These are phyloP conservation scores for Suzukiozyma palmioleophila DNA, from an alignment of 1,139 yeast species.

Conservation along the genomic window DNA sequence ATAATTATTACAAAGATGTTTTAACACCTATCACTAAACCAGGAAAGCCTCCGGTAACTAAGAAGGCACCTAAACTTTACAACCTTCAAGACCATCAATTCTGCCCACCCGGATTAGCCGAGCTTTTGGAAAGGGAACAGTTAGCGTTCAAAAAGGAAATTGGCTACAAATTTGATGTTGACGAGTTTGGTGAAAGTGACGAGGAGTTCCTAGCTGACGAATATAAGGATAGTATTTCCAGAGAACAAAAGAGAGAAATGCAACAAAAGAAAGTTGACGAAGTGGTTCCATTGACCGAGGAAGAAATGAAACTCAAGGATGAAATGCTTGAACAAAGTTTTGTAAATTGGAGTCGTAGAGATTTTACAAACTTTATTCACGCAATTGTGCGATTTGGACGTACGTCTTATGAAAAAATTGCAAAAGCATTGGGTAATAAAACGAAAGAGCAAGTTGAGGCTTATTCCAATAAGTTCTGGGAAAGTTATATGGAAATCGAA, in stretches of 20 bases:
- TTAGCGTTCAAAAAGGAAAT: slow-evolving; percentile 68
- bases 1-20: slow-evolving; percentile 82
- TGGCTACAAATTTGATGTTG: slow-evolving; percentile 61
- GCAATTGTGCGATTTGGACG: slow-evolving; percentile 81
- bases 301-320: slow-evolving; percentile 63
- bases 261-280: slow-evolving; percentile 67
- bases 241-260: slow-evolving; percentile 41
- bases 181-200: slow-evolving; percentile 50
- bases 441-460: slow-evolving; percentile 61
- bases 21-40: slow-evolving; percentile 34
- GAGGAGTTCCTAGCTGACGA: slow-evolving; percentile 57
- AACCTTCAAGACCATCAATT: slow-evolving; percentile 86
- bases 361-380: slow-evolving; percentile 80
- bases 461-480: slow-evolving; percentile 76
- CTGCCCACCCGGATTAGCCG: slow-evolving; percentile 62
- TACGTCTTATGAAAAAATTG: slow-evolving; percentile 52
- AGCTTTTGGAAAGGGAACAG: slow-evolving; percentile 73
- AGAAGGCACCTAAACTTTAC: slow-evolving; percentile 67
- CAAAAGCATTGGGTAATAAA: slow-evolving; percentile 65
- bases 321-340: slow-evolving; percentile 63
- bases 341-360: slow-evolving; percentile 80
- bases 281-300: slow-evolving; percentile 72
- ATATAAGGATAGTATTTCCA: slow-evolving; percentile 28
- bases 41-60: slow-evolving; percentile 30
- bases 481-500: slow-evolving; percentile 63